phyloP scores from a whole-genome alignment of 2,329 filamentous ascomycete genomes.

The Colletotrichum lini region DNA sequence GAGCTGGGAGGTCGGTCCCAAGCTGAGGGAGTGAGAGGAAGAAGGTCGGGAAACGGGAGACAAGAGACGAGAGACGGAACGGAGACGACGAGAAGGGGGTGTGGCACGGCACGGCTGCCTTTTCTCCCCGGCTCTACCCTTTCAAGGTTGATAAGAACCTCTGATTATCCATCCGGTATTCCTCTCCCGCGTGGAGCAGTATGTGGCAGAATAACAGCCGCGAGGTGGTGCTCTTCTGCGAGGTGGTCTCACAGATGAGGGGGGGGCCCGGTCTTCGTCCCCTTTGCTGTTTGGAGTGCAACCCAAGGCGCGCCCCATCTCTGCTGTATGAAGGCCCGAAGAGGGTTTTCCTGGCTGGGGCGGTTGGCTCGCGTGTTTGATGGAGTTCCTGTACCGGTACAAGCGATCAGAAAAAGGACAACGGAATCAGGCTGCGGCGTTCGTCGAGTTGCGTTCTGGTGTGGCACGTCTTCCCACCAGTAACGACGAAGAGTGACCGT shows the following conservation, averaged over 20 bases:
- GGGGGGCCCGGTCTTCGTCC: background rate
- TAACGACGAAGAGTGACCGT: conserved; percentile 1
- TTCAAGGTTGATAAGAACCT: conserved; percentile 31
- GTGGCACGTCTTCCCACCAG: conserved; percentile 29
- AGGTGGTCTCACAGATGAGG: conserved; percentile 22
- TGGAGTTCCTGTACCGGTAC: conserved; percentile 35
- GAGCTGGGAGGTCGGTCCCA: conserved; percentile 12
- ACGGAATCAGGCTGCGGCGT: conserved; percentile 30
- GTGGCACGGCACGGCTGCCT: conserved; percentile 31
- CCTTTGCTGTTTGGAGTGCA: conserved; percentile 6
- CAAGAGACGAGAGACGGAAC: conserved; percentile 11
- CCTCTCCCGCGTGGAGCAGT: conserved; percentile 35
- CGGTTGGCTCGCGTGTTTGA: conserved; percentile 28
- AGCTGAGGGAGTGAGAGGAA: conserved; percentile 18
- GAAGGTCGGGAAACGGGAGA: conserved; percentile 24
- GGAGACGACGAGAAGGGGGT: conserved; percentile 36
- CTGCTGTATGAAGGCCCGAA: conserved; percentile 38
- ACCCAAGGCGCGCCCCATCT: conserved; percentile 25
- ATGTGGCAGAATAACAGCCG: conserved; percentile 20
- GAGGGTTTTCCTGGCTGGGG: conserved; percentile 15
- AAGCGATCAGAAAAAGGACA: conserved; percentile 6
- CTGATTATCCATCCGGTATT: conserved; percentile 20
- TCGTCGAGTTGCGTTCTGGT: conserved; percentile 16
- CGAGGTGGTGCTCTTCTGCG: background rate
- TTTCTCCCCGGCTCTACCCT: conserved; percentile 34